Conservation (phyloP, 805 yeast genomes). For the Saccharomycopsis synnaedendra region DNA sequence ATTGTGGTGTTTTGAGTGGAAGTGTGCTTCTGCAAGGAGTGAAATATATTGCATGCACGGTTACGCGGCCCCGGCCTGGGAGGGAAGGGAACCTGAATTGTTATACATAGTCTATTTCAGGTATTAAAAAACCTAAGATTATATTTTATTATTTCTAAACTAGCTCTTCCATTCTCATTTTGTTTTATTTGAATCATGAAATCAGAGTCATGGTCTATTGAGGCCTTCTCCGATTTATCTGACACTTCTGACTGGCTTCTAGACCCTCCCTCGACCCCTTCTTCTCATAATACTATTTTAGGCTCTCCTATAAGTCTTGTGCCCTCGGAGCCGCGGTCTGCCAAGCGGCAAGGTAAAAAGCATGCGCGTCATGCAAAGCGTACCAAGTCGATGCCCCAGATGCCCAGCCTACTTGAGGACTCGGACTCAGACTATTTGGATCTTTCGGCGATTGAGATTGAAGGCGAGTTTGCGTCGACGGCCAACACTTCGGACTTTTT, state of each 20-base stretch:
- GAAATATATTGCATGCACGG: neutral
- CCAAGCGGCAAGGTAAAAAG: too few species aligned
- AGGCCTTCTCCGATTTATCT: too few species aligned
- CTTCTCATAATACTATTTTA: too few species aligned
- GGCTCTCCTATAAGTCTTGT: too few species aligned
- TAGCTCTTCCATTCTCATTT: too few species aligned
- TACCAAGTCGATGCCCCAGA: neutral
- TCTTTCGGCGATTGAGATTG: neutral
- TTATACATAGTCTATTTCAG: neutral
- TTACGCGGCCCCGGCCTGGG: neutral
- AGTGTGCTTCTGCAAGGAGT: neutral
- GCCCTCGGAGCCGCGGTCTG: too few species aligned
- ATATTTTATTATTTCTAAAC: too few species aligned
- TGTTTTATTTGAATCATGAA: too few species aligned
- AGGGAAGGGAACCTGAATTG: neutral
- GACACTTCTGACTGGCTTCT: too few species aligned
- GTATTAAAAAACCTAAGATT: neutral
- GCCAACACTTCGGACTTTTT: neutral
- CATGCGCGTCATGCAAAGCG: too few species aligned
- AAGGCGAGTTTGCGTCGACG: neutral
- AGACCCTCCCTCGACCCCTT: too few species aligned
- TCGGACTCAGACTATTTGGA: neutral
- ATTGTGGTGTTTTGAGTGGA: neutral
- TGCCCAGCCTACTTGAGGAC: neutral
- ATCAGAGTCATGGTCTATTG: too few species aligned